Percentiles rank a stretch among this genome's conserved stretches.
Evolutionary conservation across 192 early-diverging fungal species (phyloP).

Genomic region (Coemansia sp.): DNA sequence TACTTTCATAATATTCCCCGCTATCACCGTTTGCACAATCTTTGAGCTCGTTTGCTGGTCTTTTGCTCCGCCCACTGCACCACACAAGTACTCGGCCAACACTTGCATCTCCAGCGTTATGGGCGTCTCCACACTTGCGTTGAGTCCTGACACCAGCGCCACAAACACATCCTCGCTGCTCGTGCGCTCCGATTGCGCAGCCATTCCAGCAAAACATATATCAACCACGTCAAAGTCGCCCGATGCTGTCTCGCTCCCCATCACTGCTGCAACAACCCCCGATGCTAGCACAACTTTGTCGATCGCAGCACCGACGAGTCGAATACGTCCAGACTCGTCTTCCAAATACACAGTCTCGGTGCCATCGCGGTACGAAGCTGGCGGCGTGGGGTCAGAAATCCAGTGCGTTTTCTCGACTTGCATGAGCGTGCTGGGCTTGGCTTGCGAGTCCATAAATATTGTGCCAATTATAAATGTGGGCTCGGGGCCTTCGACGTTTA

Average conservation of each 20-base stretch:
- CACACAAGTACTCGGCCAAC: constrained; percentile 75
- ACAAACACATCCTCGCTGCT: constrained; percentile 61
- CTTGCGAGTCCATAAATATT: constrained; percentile 80
- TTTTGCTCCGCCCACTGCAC: constrained; percentile 61
- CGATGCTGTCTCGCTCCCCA: constrained; percentile 71
- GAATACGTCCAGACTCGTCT: constrained; percentile 90
- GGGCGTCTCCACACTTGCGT: constrained; percentile 49
- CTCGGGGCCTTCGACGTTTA: constrained; percentile 68
- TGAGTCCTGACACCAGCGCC: constrained; percentile 81
- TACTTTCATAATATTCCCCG: constrained; percentile 67
- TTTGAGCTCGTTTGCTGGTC: constrained; percentile 58
- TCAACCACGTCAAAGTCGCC: constrained; percentile 87
- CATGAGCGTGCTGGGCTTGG: constrained; percentile 89
- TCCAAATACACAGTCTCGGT: constrained; percentile 70
- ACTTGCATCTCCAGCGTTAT: constrained; percentile 66
- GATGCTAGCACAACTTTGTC: constrained; percentile 65
- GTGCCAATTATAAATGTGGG: constrained; percentile 82
- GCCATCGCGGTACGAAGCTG: constrained; percentile 67
- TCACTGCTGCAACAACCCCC: constrained; percentile 74
- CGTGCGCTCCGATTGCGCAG: constrained; percentile 51
- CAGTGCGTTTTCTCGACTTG: constrained; percentile 82
- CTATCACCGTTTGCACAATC: constrained; percentile 74
- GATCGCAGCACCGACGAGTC: constrained; percentile 64
- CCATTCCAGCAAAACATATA: constrained; percentile 71
- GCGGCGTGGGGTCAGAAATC: constrained; percentile 61